These are phyloP conservation scores for Selaginella tamariscina DNA, from an alignment of 75 land plant genomes.

Conservation along the genomic window DNA sequence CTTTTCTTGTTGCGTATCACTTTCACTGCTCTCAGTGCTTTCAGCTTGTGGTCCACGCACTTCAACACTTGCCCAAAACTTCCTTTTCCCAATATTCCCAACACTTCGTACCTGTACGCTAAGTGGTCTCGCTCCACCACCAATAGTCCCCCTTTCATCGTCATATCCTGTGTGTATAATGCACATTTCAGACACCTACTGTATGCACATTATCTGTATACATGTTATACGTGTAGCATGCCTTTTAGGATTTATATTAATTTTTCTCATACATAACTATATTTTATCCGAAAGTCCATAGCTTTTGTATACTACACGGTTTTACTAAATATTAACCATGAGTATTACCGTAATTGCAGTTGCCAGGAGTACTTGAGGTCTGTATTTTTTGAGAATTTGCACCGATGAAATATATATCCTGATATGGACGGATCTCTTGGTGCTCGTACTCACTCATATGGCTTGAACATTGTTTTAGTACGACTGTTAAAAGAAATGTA, in stretches of 20 bases:
- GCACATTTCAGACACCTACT: not conserved
- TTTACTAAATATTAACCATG: not conserved
- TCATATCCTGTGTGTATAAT: conserved; percentile 22
- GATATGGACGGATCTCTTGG: conserved; percentile 23
- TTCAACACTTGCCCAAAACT: conserved; percentile 35
- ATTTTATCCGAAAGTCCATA: not conserved
- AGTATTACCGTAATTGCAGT: conserved; percentile 24
- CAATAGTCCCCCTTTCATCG: conserved; percentile 27
- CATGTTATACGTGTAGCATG: no score
- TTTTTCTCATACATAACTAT: no score
- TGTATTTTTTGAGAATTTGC: conserved; percentile 23
- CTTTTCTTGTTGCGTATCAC: conserved; percentile 30
- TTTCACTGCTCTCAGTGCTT: conserved; percentile 29
- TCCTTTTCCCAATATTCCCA: conserved; percentile 32
- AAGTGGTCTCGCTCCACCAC: conserved; percentile 29
- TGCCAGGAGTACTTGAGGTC: conserved; percentile 19
- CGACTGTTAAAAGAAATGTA: conserved; percentile 14
- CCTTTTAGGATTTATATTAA: no score
- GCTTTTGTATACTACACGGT: not conserved
- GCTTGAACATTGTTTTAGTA: conserved; percentile 16
- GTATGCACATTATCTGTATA: not conserved
- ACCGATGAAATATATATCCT: conserved; percentile 25
- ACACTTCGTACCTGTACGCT: conserved; percentile 25
- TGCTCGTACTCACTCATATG: conserved; percentile 26
- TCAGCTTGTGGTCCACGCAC: conserved; percentile 30